Evolutionary conservation across 1,284 basidiomycete genomes (phyloP), one percentile per base, ranked within the genome.

Genomic region (Stygiomarasmius scandens): DNA sequence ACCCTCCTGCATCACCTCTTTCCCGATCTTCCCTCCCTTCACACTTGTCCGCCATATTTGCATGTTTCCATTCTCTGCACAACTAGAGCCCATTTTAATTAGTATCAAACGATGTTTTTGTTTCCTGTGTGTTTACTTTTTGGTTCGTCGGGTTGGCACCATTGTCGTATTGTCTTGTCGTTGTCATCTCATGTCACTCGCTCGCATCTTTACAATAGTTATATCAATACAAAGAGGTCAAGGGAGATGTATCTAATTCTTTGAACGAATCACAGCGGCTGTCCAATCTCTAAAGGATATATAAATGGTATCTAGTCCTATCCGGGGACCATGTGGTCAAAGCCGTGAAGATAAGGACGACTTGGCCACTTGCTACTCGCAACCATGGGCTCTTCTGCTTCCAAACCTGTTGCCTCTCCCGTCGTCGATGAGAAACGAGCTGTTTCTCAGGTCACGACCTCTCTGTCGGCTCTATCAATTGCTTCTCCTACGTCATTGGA

Each of bases 401-500:
- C 48, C 48, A 49, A 49, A 32, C 23, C 48, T 10, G 25, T 20
- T 19, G 23, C n/a, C 10, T 16, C 48, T 14, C 6, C 48, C 29
- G 25, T 24, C 6, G 34, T 52, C 16, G 51, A 49, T 50, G 58
- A 56, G 58, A 59, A 59, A 29, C 22, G 29, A 14, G 11, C 44
- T 23, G 24, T 49, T 38, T 5, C 34, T 16, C 19, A 48, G 22
- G 25, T 38, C n/a, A 34, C 54, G 14, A 14, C 44, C 4, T 44
- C 54, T 10, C 22, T 53, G 6, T 49, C 54, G 14, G 25, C 49
- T 14, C 43, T 56, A 25, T 52, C 51, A 25, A 16, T 56, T 24
- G 27, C 58, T 8, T 38, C 51, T 8, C 60, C 58, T 11, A 23
- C 71, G 41, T 83, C 83, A n/a, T 58, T 71, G 44, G 77, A 85